phyloP scores from a whole-genome alignment of 2,329 filamentous ascomycete genomes.

The Aspergillus ruber region DNA sequence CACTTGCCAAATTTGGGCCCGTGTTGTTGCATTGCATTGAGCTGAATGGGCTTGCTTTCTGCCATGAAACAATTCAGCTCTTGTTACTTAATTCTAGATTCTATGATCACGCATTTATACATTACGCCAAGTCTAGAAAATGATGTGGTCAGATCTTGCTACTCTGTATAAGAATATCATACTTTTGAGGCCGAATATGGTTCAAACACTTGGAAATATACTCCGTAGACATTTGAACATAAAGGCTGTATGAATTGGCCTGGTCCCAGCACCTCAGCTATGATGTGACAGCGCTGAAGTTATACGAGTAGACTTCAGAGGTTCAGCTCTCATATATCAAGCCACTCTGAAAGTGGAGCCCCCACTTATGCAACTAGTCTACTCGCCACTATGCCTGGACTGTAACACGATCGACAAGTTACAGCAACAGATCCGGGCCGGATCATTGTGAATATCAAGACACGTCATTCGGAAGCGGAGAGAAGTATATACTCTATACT shows the following conservation, averaged over 20 bases:
- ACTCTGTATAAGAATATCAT: background rate
- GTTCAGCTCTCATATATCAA: conserved; percentile 1
- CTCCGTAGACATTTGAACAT: background rate
- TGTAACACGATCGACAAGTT: background rate
- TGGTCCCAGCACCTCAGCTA: background rate
- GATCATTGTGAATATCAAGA: background rate
- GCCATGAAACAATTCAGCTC: background rate
- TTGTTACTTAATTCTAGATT: background rate
- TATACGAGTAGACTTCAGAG: background rate
- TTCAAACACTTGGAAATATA: background rate
- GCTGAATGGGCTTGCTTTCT: background rate
- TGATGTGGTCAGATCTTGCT: background rate
- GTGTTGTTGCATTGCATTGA: background rate
- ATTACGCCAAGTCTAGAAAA: background rate
- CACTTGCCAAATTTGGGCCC: background rate
- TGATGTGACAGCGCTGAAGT: background rate
- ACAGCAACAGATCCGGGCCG: background rate
- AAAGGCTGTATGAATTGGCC: background rate
- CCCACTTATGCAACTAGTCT: background rate
- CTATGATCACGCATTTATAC: background rate
- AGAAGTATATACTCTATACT: background rate
- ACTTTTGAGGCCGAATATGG: background rate
- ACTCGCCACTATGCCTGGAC: background rate
- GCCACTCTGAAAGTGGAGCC: background rate
- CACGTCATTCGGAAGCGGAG: background rate